Conservation (phyloP, 495 filamentous ascomycete species). For the Platismatia glauca region DNA sequence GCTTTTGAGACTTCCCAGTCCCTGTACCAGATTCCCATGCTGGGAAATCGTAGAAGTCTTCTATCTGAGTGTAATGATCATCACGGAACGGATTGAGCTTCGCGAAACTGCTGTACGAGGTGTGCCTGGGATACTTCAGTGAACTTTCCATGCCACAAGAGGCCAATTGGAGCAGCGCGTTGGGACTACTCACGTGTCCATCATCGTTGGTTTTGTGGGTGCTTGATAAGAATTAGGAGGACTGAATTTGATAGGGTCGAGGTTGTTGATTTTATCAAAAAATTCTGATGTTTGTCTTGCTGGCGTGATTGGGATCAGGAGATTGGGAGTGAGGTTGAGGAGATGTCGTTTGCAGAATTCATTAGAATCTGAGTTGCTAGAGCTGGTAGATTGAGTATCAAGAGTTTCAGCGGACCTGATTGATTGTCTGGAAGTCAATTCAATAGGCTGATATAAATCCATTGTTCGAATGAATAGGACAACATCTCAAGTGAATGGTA, state of each 20-base stretch:
- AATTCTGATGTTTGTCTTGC: constrained; percentile 14
- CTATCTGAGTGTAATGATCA: constrained; percentile 17
- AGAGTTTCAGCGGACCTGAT: not conserved
- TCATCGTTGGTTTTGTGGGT: constrained; percentile 5
- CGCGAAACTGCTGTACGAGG: constrained; percentile 28
- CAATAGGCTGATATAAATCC: not conserved
- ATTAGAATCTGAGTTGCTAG: not conserved
- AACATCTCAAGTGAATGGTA: not conserved
- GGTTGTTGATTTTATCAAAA: constrained; percentile 16
- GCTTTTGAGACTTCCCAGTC: not conserved
- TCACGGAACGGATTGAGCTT: constrained; percentile 33
- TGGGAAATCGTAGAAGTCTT: constrained; percentile 18
- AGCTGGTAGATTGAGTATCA: not conserved
- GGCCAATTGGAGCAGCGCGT: not conserved
- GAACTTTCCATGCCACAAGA: not conserved
- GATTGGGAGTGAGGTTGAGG: constrained; percentile 6
- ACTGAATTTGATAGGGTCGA: constrained; percentile 25
- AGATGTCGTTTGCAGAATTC: constrained; percentile 3
- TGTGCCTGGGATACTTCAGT: constrained; percentile 18
- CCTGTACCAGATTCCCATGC: not conserved
- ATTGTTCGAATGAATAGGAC: not conserved
- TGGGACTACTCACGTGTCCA: constrained; percentile 15
- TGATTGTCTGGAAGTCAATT: not conserved
- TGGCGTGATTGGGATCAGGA: constrained; percentile 11
- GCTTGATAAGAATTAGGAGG: constrained; percentile 11